phyloP scores from a whole-genome alignment of 345 rosid species.

The Hypericum perforatum region DNA sequence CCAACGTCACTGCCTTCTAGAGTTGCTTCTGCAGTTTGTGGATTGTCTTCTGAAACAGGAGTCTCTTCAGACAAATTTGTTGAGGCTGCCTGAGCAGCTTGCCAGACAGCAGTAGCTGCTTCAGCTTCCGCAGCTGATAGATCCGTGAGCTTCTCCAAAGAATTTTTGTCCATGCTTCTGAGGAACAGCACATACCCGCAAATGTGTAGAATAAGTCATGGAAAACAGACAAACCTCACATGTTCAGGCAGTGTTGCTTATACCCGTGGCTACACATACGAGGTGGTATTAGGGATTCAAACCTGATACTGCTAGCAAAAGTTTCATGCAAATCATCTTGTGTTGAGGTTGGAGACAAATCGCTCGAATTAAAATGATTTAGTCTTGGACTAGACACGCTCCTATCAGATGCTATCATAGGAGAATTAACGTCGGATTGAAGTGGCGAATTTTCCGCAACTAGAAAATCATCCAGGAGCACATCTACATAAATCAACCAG shows the following conservation, averaged over 20 bases:
- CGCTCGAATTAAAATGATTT: constrained; percentile 18
- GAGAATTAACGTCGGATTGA: constrained; percentile 38
- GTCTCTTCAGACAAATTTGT: constrained; percentile 53
- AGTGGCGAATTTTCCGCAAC: constrained; percentile 86
- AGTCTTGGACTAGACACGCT: constrained; percentile 40
- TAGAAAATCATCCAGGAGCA: constrained; percentile 74
- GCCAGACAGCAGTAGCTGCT: constrained; percentile 93
- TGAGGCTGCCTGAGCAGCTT: constrained; percentile 80
- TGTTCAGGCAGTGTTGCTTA: too few relatives aligned
- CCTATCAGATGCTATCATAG: constrained; percentile 40
- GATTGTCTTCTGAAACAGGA: constrained; percentile 67
- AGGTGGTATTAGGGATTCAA: constrained; percentile 14
- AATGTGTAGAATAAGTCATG: too few relatives aligned
- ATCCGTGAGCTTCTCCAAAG: constrained; percentile 86
- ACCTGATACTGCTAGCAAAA: constrained; percentile 55
- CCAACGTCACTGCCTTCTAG: constrained; percentile 64
- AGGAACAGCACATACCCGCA: constrained; percentile 9
- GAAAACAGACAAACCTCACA: too few relatives aligned
- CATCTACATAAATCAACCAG: constrained; percentile 34
- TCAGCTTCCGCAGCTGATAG: constrained; percentile 99
- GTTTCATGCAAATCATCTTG: constrained; percentile 36
- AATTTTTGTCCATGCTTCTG: constrained; percentile 67
- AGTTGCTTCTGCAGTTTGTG: constrained; percentile 51
- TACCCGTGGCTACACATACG: not conserved
- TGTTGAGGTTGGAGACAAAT: constrained; percentile 33